Evolutionary conservation across 106 monocot genomes (phyloP).

Genomic region (Xerophyta viscosa): DNA sequence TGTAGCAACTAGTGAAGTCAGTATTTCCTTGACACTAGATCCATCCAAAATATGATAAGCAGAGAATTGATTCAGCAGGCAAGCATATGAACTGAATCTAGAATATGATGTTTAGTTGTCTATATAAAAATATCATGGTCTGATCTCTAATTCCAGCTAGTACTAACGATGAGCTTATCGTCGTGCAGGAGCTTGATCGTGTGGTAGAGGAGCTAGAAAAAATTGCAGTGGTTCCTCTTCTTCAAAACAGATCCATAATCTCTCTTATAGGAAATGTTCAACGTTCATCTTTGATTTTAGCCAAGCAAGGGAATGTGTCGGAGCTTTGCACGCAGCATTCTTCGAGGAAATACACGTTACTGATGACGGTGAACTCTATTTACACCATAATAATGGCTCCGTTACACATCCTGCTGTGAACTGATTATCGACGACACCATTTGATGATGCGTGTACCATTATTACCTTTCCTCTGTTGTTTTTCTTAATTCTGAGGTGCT

Average conservation of each 20-base stretch:
- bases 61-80: constrained; percentile 86
- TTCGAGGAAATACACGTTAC: not conserved
- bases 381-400: not conserved
- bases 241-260: constrained; percentile 80
- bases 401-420: not conserved
- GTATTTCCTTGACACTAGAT: constrained; percentile 93
- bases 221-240: constrained; percentile 80
- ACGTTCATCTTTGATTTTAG: constrained; percentile 73
- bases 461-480: too few relatives aligned
- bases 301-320: constrained; percentile 73
- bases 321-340: constrained; percentile 45
- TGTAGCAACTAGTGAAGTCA: constrained; percentile 99
- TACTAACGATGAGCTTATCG: too few relatives aligned
- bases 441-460: too few relatives aligned
- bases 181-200: constrained; percentile 54
- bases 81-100: constrained; percentile 1
- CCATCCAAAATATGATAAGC: constrained; percentile 87
- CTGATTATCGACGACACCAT: not conserved
- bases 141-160: too few relatives aligned
- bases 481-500: too few relatives aligned
- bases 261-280: constrained; percentile 94
- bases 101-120: too few relatives aligned
- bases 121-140: too few relatives aligned
- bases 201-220: constrained; percentile 90
- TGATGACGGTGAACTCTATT: not conserved